Evolutionary conservation across 176 grass and related monocot genomes (phyloP), one percentile per base, ranked within the genome.

Genomic region (Raddia guianensis): DNA sequence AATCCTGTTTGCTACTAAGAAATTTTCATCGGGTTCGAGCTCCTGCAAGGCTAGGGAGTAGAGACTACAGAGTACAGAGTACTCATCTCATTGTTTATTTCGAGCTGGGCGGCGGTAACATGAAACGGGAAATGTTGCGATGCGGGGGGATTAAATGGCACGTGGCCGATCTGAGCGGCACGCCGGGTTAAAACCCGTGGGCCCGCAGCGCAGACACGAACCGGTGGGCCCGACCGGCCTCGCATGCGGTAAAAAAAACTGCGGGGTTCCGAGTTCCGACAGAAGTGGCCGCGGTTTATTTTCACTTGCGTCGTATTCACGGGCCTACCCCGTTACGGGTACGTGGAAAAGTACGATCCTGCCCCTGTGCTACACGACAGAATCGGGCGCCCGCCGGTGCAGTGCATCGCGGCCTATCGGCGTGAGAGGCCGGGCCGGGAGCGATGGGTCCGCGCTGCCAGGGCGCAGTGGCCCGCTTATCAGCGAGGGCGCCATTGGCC

Each of bases 121-220:
- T 73, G 88, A 67, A 86, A 86, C 72, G 73, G 84, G 74, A 78
- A 86, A 71, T 60, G 66, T 46, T 80, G 81, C 70, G 60, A 84
- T 43, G 81, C 14, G 43, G 19, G 52, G 37, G 45, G 77, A 47
- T 79, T 86, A 73, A 86, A 78, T 73, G 72, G 72, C 82, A 85
- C 82, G 72, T 89, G 82, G 72, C 72, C 77, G 72, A 71, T 85
- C 87, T 82, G 78, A 77, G 46, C 58, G 19, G 34, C 78, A 72
- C 82, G 65, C 63, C 72, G 35, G 45, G 75, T 77, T 72, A 85
- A 71, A 63, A 12, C 9, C 35, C 52, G 3, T 50, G 9, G 86
- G 14, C 63, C 80, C 54, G 34, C 16, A 11, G 52, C 12, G 68
- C 51, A 73, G 67, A 50, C 44, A 75, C 63, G 33, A 13, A 15